phyloP scores from a whole-genome alignment of 225 moss, liverwort and hornwort species.

The Pleurozium schreberi region DNA sequence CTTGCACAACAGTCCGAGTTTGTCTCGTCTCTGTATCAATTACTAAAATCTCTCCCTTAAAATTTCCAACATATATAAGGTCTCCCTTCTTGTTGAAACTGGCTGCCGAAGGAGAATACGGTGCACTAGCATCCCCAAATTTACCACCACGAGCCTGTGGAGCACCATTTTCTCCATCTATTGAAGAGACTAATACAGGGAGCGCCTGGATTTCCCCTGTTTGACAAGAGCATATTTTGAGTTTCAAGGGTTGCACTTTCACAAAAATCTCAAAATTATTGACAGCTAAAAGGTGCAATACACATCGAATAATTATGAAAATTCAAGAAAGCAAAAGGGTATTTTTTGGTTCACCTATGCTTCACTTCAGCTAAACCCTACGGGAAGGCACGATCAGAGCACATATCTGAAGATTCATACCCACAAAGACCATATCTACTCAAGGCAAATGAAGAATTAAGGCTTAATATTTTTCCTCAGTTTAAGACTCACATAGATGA shows the following conservation, averaged over 20 bases:
- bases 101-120: constrained; percentile 76
- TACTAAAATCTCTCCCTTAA: constrained; percentile 82
- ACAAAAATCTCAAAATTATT: background rate
- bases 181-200: constrained; percentile 51
- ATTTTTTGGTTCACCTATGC: background rate
- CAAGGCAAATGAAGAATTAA: background rate
- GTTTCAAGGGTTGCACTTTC: background rate
- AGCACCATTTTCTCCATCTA: constrained; percentile 57
- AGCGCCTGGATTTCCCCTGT: constrained; percentile 43
- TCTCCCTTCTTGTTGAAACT: constrained; percentile 98
- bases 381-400: background rate
- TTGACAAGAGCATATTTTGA: background rate
- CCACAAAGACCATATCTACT: background rate
- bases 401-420: background rate
- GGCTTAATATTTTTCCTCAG: background rate
- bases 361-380: background rate
- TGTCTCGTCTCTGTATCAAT: constrained; percentile 60
- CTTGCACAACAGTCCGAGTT: constrained; percentile 61
- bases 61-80: constrained; percentile 89
- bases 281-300: background rate
- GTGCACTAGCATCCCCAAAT: constrained; percentile 60
- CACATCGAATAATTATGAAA: background rate
- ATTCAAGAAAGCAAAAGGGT: background rate
- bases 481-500: background rate
- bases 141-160: constrained; percentile 61